Base-by-base conservation (phyloP, 73 alveolate species). In the Paramecium tetraurelia region DNA sequence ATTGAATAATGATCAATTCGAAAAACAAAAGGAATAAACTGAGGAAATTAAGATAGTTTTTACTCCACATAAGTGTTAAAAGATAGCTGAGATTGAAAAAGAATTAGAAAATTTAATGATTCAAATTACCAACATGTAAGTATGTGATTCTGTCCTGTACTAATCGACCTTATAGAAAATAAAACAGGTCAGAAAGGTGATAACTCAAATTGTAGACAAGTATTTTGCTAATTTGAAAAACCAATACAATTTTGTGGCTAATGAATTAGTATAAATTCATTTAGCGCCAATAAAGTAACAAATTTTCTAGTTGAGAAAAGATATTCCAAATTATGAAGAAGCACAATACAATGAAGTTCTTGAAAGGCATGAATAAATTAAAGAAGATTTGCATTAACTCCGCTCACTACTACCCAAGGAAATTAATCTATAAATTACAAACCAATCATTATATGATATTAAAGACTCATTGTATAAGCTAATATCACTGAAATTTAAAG, bases 1-100 rank as follows among this genome's bases (percentile, higher is more conserved):
- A 22, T 31, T 63, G 84, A 18, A 6, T 22, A 63, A 27, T 63
- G 46, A 63, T 63, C 48, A 53, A n/a, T 18, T 18, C 4, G 69
- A 53, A 63, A 27, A 27, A 12, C 14, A 63, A 63, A 63, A 63
- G 9, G 84, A 24, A 27, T 33, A 27, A 12, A 63, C 21, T 11
- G 84, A 63, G 5, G 84, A 63, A 31, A 63, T 63, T 11, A 33
- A 63, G 11, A 21, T 63, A 33, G 14, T 63, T 11, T 63, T 63
- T 63, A 63, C 84, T 63, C 84, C 84, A 63, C 84, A 63, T 63
- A 63, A 63, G 24, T 63, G 84, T 63, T 33, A 27, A 27, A 63
- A 63, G 27, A 22, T 63, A 27, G 84, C 84, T 10, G 84, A 63
- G 12, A 33, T 63, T 14, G 84, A 63, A 33, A 63, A 63, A 63